Evolutionary conservation across 1,139 yeast genomes (phyloP), one percentile per base, ranked within the genome.

Genomic region (Scheffersomyces titani): DNA sequence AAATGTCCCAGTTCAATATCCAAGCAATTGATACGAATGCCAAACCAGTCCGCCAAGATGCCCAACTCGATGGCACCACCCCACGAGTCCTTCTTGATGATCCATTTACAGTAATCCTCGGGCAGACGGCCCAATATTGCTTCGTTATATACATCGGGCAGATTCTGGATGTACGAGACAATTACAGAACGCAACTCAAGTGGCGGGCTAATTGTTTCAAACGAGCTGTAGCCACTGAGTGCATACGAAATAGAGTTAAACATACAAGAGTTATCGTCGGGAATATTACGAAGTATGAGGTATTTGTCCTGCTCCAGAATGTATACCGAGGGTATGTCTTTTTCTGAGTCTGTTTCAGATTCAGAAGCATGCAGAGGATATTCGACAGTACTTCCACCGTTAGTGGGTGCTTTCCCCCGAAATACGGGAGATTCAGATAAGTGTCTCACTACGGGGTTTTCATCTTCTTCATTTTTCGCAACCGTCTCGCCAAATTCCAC

Each of bases 41-140:
- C 73, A 53, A 88, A 77, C 65, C 82, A 77, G 44, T 80, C 76
- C 1, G 92, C 82, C 44, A 90, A 70, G 9, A 90, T 87, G 16
- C 87, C 85, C 56, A 90, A 73, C 68, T 90, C 97, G 50, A 90
- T 89, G 4, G 92, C 96, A 6, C 97, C 97, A 19, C 97, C 97
- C 97, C 96, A 90, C 21, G 90, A 82, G 51, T 82, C 86, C 40
- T 80, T 81, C 59, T 81, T 75, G 51, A 68, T 62, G 36, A 90
- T 90, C 96, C 96, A 90, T 9, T 72, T 63, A 52, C 83, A 74
- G 66, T 90, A 90, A 6, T 82, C 81, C 0, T 70, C 66, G 2
- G 79, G 73, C 0, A 83, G 74, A 57, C 79, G 76, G 20, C 86
- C 96, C 61, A 90, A 73, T 1, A 89, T 81, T 0, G 85, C 88